Evolutionary conservation across 768 basidiomycete genomes (phyloP).

Genomic region (Lepiota venenata): DNA sequence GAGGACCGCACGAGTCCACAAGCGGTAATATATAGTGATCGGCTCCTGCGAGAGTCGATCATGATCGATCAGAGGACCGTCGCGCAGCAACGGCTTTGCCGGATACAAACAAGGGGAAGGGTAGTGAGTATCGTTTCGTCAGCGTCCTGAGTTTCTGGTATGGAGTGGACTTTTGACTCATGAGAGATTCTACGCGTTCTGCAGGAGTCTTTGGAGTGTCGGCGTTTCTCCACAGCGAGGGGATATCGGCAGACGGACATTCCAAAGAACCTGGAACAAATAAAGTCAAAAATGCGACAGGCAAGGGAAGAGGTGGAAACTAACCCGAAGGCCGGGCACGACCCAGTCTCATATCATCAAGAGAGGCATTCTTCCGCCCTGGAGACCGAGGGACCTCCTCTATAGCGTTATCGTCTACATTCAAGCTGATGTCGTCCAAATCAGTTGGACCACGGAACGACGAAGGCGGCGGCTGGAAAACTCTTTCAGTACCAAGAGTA

Average conservation of each 20-base stretch:
- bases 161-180: slow-evolving; percentile 25
- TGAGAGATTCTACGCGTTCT: slow-evolving; percentile 29
- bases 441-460: slow-evolving; percentile 1
- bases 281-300: neutral
- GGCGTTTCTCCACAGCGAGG: slow-evolving; percentile 48
- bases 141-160: slow-evolving; percentile 39
- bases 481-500: neutral
- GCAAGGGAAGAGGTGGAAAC: neutral
- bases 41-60: neutral
- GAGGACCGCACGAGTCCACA: too few species aligned
- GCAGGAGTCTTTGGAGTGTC: slow-evolving; percentile 34
- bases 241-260: slow-evolving; percentile 24
- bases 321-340: neutral
- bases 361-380: slow-evolving; percentile 3
- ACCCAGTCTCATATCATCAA: slow-evolving; percentile 8
- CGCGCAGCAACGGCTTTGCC: slow-evolving; percentile 11
- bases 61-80: slow-evolving; percentile 5
- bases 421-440: slow-evolving; percentile 10
- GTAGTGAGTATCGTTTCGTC: slow-evolving; percentile 48
- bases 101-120: slow-evolving; percentile 36
- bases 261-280: neutral
- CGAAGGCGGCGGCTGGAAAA: neutral
- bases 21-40: too few species aligned
- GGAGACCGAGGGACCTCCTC: slow-evolving; percentile 9
- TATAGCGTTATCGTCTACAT: slow-evolving; percentile 4